Evolutionary conservation across 2,329 filamentous ascomycete species (phyloP).

Genomic region (Cladorrhinum sp.): DNA sequence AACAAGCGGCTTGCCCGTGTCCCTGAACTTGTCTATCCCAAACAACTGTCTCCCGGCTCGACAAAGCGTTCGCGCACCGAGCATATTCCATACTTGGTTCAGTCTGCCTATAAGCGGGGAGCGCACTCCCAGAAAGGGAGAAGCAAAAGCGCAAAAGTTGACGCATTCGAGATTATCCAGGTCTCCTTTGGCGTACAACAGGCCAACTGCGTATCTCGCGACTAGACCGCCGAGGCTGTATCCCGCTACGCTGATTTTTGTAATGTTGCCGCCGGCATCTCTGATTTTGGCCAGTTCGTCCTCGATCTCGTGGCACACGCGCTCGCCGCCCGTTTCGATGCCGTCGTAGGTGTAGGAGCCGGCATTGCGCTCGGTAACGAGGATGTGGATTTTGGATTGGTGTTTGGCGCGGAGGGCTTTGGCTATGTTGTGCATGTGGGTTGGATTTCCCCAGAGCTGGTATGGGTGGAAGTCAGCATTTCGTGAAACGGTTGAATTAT

Average conservation of each 20-base stretch:
- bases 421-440: slow-evolving; percentile 67
- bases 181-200: slow-evolving; percentile 76
- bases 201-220: slow-evolving; percentile 78
- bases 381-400: slow-evolving; percentile 63
- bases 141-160: slow-evolving; percentile 93
- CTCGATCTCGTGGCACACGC: slow-evolving; percentile 65
- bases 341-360: slow-evolving; percentile 71
- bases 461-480: slow-evolving; percentile 23
- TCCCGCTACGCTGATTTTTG: slow-evolving; percentile 80
- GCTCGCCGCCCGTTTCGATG: slow-evolving; percentile 65
- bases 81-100: slow-evolving; percentile 72
- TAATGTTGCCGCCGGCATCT: slow-evolving; percentile 65
- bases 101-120: slow-evolving; percentile 64
- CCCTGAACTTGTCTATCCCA: slow-evolving; percentile 78
- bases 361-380: slow-evolving; percentile 69
- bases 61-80: slow-evolving; percentile 78
- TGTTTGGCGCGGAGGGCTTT: slow-evolving; percentile 61
- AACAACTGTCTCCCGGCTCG: slow-evolving; percentile 86
- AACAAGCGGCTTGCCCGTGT: slow-evolving; percentile 76
- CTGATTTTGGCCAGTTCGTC: slow-evolving; percentile 57
- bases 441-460: slow-evolving; percentile 75
- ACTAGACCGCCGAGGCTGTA: slow-evolving; percentile 89
- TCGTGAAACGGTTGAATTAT: neutral
- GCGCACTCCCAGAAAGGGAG: slow-evolving; percentile 75
- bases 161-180: slow-evolving; percentile 75